A percentile compares a stretch with the other conserved stretches of the same genome.
Evolutionary conservation across 495 filamentous ascomycete genomes (phyloP).

Genomic region (Trichoderma asperelloides): DNA sequence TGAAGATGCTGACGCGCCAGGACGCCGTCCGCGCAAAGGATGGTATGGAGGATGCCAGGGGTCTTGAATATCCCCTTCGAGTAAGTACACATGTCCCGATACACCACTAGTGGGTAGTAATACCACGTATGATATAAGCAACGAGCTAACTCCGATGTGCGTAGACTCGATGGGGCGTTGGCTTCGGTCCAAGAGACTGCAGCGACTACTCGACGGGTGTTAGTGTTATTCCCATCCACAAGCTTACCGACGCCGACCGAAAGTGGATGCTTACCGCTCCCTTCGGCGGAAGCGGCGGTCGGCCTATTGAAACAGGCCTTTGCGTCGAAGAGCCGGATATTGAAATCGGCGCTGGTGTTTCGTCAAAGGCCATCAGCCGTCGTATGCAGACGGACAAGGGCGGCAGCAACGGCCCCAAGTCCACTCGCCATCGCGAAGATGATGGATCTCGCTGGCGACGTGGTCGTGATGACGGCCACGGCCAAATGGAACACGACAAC

Average conservation of each 20-base stretch:
- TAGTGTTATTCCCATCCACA: constrained; percentile 84
- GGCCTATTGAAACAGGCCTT: constrained; percentile 69
- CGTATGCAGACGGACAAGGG: constrained; percentile 73
- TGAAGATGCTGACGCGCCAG: constrained; percentile 88
- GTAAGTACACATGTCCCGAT: constrained; percentile 42
- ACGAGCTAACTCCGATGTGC: constrained; percentile 18
- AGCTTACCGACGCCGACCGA: constrained; percentile 88
- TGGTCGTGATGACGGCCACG: constrained; percentile 26
- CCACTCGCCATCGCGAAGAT: constrained; percentile 48
- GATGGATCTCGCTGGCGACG: constrained; percentile 29
- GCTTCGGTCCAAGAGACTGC: constrained; percentile 94
- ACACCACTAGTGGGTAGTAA: not conserved
- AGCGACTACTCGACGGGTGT: constrained; percentile 89
- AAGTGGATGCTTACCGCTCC: constrained; percentile 97
- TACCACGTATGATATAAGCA: not conserved
- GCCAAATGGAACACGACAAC: constrained; percentile 29
- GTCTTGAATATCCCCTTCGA: constrained; percentile 64
- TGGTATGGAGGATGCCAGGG: constrained; percentile 78
- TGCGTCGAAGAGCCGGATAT: constrained; percentile 97
- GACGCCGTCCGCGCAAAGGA: constrained; percentile 78
- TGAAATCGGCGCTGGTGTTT: constrained; percentile 94
- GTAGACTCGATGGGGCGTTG: constrained; percentile 93
- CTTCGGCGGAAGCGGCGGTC: constrained; percentile 85
- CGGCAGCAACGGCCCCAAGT: constrained; percentile 64
- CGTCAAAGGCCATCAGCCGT: constrained; percentile 85